Evolutionary conservation across 345 rosid genomes (phyloP).

Genomic region (Pistacia vera): DNA sequence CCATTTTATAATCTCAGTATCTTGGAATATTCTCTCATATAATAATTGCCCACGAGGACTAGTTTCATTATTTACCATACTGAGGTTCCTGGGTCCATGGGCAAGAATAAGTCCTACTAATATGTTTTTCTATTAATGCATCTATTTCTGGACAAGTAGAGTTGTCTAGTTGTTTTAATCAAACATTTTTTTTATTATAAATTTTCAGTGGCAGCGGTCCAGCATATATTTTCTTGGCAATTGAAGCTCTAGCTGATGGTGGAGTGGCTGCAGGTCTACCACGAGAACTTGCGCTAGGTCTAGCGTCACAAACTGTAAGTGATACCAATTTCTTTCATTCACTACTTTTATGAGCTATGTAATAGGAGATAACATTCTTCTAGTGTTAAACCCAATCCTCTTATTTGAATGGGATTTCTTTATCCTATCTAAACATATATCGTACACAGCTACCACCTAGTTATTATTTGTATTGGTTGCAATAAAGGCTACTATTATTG

Average conservation of each 20-base stretch:
- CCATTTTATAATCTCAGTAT: background rate
- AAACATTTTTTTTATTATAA: background rate
- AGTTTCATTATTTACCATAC: background rate
- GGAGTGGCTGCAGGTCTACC: slow-evolving; percentile 98
- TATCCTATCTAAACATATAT: background rate
- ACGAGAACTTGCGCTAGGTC: slow-evolving; percentile 79
- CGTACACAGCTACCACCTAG: background rate
- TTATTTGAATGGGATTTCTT: background rate
- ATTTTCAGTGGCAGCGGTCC: slow-evolving; percentile 90
- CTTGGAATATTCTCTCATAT: background rate
- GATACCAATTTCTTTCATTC: too few species aligned
- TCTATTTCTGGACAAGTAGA: background rate
- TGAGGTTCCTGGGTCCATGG: background rate
- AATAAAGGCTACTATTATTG: background rate
- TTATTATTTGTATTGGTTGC: background rate
- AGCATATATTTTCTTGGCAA: slow-evolving; percentile 80
- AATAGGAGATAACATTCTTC: too few species aligned
- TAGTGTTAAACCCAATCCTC: background rate
- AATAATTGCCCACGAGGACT: background rate
- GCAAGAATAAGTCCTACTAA: background rate
- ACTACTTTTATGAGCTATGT: too few species aligned
- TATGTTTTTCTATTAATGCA: background rate
- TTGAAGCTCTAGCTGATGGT: slow-evolving; percentile 97
- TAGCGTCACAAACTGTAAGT: slow-evolving; percentile 85
- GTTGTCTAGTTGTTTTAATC: background rate